These are phyloP conservation scores for Podospora fimiseda DNA, from an alignment of 495 filamentous ascomycete species.

Conservation along the genomic window DNA sequence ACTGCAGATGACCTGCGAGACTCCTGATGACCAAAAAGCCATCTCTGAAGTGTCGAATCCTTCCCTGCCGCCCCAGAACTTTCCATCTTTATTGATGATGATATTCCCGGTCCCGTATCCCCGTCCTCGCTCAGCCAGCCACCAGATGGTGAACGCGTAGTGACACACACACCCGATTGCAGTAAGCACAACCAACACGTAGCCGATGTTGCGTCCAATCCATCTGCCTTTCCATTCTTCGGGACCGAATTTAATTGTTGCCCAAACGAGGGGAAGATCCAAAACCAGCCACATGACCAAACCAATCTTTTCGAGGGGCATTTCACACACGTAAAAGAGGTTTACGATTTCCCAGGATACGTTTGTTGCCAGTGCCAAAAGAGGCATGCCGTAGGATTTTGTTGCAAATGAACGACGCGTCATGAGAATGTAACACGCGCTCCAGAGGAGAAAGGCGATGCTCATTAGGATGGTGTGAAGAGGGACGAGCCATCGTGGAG, in stretches of 20 bases:
- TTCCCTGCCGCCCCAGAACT: slow-evolving; percentile 30
- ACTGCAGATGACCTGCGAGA: slow-evolving; percentile 26
- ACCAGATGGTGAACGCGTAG: slow-evolving; percentile 34
- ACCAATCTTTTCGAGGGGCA: slow-evolving; percentile 30
- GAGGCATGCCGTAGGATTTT: slow-evolving; percentile 42
- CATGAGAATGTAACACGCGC: slow-evolving; percentile 37
- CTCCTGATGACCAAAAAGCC: slow-evolving; percentile 33
- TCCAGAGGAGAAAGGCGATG: slow-evolving; percentile 36
- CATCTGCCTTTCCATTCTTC: slow-evolving; percentile 28
- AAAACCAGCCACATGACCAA: slow-evolving; percentile 38
- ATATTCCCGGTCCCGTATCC: background rate
- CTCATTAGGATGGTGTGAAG: slow-evolving; percentile 32
- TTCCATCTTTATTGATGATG: slow-evolving; percentile 28
- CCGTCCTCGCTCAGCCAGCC: slow-evolving; percentile 25
- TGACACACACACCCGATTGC: slow-evolving; percentile 22
- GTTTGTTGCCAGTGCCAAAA: slow-evolving; percentile 38
- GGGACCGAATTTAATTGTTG: slow-evolving; percentile 28
- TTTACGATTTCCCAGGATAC: slow-evolving; percentile 42
- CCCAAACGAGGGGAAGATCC: slow-evolving; percentile 37
- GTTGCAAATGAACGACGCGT: slow-evolving; percentile 29
- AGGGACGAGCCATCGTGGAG: slow-evolving; percentile 29
- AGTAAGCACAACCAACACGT: slow-evolving; percentile 23
- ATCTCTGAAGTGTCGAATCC: slow-evolving; percentile 40
- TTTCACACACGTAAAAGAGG: slow-evolving; percentile 34
- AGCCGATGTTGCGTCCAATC: slow-evolving; percentile 30